phyloP scores from a whole-genome alignment of 345 rosid genomes.

The Stellera chamaejasme region DNA sequence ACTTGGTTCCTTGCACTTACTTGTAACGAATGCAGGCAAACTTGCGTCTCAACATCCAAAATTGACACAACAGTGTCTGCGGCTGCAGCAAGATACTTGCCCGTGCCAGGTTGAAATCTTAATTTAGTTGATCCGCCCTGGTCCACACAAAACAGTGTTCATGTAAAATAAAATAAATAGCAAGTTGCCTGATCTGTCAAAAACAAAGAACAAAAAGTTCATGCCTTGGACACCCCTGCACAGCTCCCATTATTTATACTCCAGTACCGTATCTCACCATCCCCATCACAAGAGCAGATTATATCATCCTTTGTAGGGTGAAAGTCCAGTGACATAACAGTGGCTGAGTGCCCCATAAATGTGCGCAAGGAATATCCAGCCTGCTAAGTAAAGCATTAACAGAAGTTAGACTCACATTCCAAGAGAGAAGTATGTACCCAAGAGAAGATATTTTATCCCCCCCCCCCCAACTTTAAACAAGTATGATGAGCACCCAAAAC shows the following conservation, averaged over 20 bases:
- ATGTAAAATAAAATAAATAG: not conserved
- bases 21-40: constrained; percentile 43
- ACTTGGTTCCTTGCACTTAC: constrained; percentile 26
- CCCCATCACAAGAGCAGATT: constrained; percentile 55
- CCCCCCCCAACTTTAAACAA: not conserved
- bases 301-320: constrained; percentile 62
- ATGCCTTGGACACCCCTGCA: constrained; percentile 52
- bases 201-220: not conserved
- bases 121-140: constrained; percentile 51
- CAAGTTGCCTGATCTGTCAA: not conserved
- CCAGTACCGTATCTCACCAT: constrained; percentile 64
- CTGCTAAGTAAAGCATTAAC: constrained; percentile 28
- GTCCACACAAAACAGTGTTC: constrained; percentile 1
- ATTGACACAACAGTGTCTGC: constrained; percentile 42
- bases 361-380: constrained; percentile 41
- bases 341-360: constrained; percentile 50
- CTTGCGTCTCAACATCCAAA: constrained; percentile 54
- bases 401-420: no score
- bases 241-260: constrained; percentile 57
- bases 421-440: no score
- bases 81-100: constrained; percentile 57
- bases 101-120: constrained; percentile 54
- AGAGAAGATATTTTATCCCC: not conserved
- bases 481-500: not conserved
- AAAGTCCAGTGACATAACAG: constrained; percentile 64